Evolutionary conservation across 768 basidiomycete species (phyloP).

Genomic region (Russula virescens): DNA sequence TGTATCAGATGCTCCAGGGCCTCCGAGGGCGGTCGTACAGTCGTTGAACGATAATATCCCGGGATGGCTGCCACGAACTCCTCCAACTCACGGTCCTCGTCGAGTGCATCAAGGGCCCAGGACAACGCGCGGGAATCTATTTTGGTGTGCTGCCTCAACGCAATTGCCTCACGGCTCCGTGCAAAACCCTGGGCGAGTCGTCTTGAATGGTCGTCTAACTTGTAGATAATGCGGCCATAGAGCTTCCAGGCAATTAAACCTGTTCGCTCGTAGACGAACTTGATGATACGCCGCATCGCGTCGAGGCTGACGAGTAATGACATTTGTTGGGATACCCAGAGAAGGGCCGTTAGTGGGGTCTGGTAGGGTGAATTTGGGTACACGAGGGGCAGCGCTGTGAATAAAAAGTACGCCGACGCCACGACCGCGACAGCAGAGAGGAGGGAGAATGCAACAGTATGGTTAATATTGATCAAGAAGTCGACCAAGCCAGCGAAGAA

Average conservation of each 20-base stretch:
- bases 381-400: conserved; percentile 13
- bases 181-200: conserved; percentile 6
- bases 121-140: conserved; percentile 14
- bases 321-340: conserved; percentile 8
- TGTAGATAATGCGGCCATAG: not conserved
- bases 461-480: conserved; percentile 10
- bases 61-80: conserved; percentile 10
- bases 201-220: conserved; percentile 2
- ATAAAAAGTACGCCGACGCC: conserved; percentile 12
- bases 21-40: not conserved
- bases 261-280: conserved; percentile 3
- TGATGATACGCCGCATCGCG: conserved; percentile 1
- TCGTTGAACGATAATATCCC: conserved; percentile 15
- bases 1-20: conserved; percentile 2
- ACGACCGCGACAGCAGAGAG: conserved; percentile 4
- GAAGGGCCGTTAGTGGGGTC: conserved; percentile 16
- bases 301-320: not conserved
- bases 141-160: conserved; percentile 3
- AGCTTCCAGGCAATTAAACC: conserved; percentile 7
- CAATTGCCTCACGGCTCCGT: conserved; percentile 3
- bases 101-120: conserved; percentile 10
- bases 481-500: conserved; percentile 15
- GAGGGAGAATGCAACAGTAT: not conserved
- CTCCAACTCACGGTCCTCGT: conserved; percentile 19
- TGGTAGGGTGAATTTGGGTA: conserved; percentile 19